Evolutionary conservation across 83 land plant species (phyloP).

Genomic region (Thuja plicata): DNA sequence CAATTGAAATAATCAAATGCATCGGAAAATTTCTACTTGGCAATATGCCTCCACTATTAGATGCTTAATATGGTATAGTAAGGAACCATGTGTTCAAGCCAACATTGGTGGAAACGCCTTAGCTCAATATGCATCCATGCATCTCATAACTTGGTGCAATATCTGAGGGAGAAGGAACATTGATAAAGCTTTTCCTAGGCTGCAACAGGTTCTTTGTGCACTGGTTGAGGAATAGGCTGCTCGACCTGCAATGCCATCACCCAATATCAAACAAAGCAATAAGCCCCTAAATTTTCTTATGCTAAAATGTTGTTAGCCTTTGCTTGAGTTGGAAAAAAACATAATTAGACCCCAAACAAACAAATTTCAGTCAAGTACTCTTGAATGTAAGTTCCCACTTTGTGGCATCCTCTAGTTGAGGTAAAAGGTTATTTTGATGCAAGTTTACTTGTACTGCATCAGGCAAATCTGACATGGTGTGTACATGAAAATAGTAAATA

Average conservation of each 20-base stretch:
- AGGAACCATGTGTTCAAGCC: not conserved
- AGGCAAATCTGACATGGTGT: not conserved
- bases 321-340: not conserved
- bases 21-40: not conserved
- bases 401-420: not conserved
- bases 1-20: not conserved
- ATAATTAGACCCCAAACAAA: not conserved
- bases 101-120: not conserved
- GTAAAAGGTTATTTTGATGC: not conserved
- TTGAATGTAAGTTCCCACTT: not conserved
- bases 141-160: not conserved
- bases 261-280: not conserved
- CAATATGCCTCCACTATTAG: not conserved
- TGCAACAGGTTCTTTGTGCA: not conserved
- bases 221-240: not conserved
- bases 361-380: not conserved
- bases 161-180: not conserved
- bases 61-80: not conserved
- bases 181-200: not conserved
- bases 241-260: not conserved
- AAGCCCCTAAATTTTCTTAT: not conserved
- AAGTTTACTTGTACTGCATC: not conserved
- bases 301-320: not conserved
- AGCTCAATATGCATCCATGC: not conserved
- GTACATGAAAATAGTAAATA: not conserved